Evolutionary conservation across 352 stramenopile genomes (phyloP).

Genomic region (Phytophthora citrophthora): DNA sequence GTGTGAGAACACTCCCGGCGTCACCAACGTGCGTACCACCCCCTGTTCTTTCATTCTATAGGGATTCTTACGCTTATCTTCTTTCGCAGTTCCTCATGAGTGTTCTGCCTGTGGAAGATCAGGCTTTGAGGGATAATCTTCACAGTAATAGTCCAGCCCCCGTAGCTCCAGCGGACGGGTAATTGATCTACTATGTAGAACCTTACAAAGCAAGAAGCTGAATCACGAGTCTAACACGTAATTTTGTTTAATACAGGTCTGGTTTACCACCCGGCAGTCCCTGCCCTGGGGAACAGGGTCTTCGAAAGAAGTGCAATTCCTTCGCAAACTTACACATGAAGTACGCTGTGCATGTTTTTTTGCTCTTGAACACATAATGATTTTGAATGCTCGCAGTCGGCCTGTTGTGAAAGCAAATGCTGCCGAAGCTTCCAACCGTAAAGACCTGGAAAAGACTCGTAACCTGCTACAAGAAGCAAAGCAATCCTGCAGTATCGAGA

Average conservation of each 20-base stretch:
- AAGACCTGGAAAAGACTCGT: conserved; percentile 63
- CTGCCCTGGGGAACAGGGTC: not conserved
- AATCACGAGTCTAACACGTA: conserved; percentile 1
- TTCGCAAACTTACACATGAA: conserved; percentile 61
- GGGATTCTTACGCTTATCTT: not conserved
- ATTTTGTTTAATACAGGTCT: conserved; percentile 18
- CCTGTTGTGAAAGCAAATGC: conserved; percentile 32
- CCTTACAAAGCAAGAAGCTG: not conserved
- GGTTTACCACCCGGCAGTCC: conserved; percentile 14
- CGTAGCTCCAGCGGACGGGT: conserved; percentile 47
- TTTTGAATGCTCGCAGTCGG: conserved; percentile 27
- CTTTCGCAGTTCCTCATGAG: conserved; percentile 75
- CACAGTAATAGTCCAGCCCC: conserved; percentile 14
- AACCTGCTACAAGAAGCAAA: conserved; percentile 63
- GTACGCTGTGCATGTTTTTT: conserved; percentile 27
- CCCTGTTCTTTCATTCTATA: not conserved
- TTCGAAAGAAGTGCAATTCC: conserved; percentile 52
- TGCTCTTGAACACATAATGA: not conserved
- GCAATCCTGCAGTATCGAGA: conserved; percentile 42
- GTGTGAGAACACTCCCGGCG: conserved; percentile 80
- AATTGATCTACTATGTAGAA: conserved; percentile 2
- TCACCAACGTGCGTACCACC: conserved; percentile 60
- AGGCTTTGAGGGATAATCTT: conserved; percentile 20
- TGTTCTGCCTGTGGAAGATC: conserved; percentile 71
- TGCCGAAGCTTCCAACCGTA: conserved; percentile 40